phyloP scores from a whole-genome alignment of 176 grass and related monocot genomes.

The Oryza meridionalis region DNA sequence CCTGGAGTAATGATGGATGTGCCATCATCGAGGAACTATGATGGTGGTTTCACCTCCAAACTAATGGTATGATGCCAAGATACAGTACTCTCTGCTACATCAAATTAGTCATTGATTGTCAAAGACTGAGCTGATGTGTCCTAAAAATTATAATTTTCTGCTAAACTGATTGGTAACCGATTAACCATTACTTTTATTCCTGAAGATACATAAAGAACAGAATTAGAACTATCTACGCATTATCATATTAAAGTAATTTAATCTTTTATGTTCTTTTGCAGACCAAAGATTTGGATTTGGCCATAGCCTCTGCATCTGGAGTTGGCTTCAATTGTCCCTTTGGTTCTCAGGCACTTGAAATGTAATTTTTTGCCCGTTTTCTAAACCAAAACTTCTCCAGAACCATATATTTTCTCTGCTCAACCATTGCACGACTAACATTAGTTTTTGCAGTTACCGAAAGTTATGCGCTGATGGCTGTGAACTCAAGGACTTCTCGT shows the following conservation, averaged over 20 bases:
- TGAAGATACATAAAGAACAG: not conserved
- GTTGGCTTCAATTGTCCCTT: conserved; percentile 58
- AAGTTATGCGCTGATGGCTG: conserved; percentile 67
- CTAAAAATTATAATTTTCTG: not conserved
- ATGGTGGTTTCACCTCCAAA: conserved; percentile 87
- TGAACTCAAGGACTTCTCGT: conserved; percentile 84
- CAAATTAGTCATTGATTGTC: not conserved
- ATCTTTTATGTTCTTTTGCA: conserved; percentile 30
- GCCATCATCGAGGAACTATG: conserved; percentile 85
- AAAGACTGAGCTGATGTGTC: not conserved
- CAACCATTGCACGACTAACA: not conserved
- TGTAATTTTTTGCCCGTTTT: conserved; percentile 33
- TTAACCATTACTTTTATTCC: conserved; percentile 12
- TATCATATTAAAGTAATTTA: conserved; percentile 6
- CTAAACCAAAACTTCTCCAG: not conserved
- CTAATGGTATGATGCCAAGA: conserved; percentile 63
- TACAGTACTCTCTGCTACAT: not conserved
- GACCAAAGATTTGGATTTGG: conserved; percentile 86
- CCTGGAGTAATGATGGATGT: conserved; percentile 80
- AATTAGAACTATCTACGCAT: not conserved
- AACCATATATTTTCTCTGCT: not conserved
- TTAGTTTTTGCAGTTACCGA: conserved; percentile 55
- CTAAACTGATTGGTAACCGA: not conserved
- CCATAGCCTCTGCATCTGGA: conserved; percentile 58
- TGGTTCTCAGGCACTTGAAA: conserved; percentile 66